Conservation (phyloP, 2,329 filamentous ascomycete genomes). For the Colletotrichum kahawae region DNA sequence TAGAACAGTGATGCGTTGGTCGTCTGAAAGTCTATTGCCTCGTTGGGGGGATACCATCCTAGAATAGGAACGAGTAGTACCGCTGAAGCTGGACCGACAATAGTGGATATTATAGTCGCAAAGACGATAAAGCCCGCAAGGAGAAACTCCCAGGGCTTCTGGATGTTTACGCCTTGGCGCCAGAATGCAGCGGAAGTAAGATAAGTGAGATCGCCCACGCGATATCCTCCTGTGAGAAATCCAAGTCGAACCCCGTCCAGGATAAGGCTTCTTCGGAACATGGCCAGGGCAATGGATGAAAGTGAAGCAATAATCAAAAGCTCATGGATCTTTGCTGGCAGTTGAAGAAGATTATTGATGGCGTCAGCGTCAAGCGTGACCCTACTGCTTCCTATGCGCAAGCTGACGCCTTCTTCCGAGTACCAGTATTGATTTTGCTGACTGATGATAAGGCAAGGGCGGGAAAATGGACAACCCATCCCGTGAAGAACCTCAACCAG, state of each 20-base stretch:
- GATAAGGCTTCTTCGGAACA: not conserved
- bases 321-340: slow-evolving; percentile 1
- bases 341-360: slow-evolving; percentile 1
- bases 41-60: not conserved
- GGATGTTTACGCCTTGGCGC: not conserved
- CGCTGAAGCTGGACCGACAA: slow-evolving; percentile 9
- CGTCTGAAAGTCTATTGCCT: not conserved
- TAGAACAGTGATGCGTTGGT: not conserved
- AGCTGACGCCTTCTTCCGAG: too few species aligned
- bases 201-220: slow-evolving; percentile 4
- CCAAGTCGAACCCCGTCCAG: not conserved
- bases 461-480: too few species aligned
- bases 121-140: not conserved
- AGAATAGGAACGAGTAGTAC: slow-evolving; percentile 1
- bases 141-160: not conserved
- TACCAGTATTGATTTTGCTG: too few species aligned
- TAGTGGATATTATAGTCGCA: not conserved
- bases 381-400: too few species aligned
- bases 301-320: not conserved
- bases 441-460: too few species aligned
- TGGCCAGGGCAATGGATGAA: not conserved
- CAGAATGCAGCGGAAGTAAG: not conserved
- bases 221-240: slow-evolving; percentile 9
- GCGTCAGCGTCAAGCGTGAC: not conserved
- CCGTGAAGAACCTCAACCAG: too few species aligned